Base-by-base conservation (phyloP, 2,329 filamentous ascomycete species). In the Exophiala viscosa region DNA sequence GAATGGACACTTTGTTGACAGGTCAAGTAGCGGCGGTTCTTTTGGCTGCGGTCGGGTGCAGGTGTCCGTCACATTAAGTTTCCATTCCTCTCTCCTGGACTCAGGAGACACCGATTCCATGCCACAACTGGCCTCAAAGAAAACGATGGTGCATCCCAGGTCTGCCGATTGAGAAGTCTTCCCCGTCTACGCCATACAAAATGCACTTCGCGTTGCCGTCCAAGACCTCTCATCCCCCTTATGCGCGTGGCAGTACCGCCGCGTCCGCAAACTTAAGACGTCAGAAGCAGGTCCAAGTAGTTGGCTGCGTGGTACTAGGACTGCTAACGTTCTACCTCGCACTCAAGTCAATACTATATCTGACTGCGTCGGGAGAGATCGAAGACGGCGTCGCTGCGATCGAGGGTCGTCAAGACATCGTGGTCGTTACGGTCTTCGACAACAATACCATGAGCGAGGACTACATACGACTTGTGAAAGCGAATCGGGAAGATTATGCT, bases 161-260 rank as follows among this genome's bases (percentile, higher is more conserved):
- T 28, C 23, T 28, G 23, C 23, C 3, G 23, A 28, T 7, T 40
- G 38, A 32, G 35, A 4, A 18, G 31, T 45, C 43, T 33, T 45
- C 20, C 13, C 23, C 38, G 6, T 14, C 17, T 46, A 14, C n/a
- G 35, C 18, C 4, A 18, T 14, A 39, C 65, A 76, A 64, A 62
- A 93, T 96, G 90, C 91, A 96, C 70, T 90, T 92, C 77, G 90
- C 91, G 59, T 85, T 95, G 64, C 90, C 90, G 50, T 83, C 89
- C 70, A 95, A 92, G 74, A 84, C 81, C 66, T 92, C 88, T 60
- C 84, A 86, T 61, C 82, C 84, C 60, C 84, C 86, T 28, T 92
- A 88, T 72, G 78, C 60, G 74, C 83, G 65, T 73, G 65, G 70
- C 18, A 66, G 70, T 43, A 63, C 63, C 49, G 35, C 43, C 34